Percentiles rank a stretch among this genome's conserved stretches.
phyloP scores from a whole-genome alignment of 495 filamentous ascomycete genomes.

The Neurospora sp. region DNA sequence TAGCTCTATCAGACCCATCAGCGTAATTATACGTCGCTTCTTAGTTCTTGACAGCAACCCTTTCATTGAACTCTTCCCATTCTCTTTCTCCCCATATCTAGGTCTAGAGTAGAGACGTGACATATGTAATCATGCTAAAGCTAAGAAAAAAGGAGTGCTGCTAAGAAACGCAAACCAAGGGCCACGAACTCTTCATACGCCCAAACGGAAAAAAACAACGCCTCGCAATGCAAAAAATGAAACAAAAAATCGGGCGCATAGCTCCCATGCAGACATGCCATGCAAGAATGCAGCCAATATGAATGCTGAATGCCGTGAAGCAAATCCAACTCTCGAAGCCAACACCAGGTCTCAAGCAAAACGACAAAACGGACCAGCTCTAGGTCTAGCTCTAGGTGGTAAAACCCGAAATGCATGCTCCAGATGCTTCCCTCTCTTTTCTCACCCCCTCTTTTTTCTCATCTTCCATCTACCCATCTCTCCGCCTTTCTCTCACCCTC shows the following conservation, averaged over 20 bases:
- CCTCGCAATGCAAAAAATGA: constrained; percentile 1
- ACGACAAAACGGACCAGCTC: too few species aligned
- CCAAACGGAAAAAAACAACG: not conserved
- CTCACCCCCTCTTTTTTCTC: not conserved
- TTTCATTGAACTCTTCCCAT: not conserved
- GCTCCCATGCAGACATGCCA: not conserved
- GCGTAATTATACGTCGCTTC: not conserved
- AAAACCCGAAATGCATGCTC: not conserved
- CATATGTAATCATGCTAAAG: not conserved
- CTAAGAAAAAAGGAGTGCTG: not conserved
- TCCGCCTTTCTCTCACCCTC: not conserved
- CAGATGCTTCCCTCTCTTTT: not conserved
- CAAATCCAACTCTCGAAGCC: not conserved
- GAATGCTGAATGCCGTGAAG: not conserved
- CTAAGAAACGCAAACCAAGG: not conserved
- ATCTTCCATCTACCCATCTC: not conserved
- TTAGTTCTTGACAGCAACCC: not conserved
- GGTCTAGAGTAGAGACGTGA: not conserved
- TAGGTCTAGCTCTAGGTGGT: not conserved
- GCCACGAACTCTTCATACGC: not conserved
- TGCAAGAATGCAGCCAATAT: not conserved
- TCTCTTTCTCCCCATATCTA: not conserved
- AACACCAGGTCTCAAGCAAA: too few species aligned
- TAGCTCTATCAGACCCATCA: not conserved
- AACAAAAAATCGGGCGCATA: not conserved